Percentiles rank a stretch among this genome's conserved stretches.
Evolutionary conservation across 495 filamentous ascomycete genomes (phyloP).

Genomic region (Opeltia flavorubescens): DNA sequence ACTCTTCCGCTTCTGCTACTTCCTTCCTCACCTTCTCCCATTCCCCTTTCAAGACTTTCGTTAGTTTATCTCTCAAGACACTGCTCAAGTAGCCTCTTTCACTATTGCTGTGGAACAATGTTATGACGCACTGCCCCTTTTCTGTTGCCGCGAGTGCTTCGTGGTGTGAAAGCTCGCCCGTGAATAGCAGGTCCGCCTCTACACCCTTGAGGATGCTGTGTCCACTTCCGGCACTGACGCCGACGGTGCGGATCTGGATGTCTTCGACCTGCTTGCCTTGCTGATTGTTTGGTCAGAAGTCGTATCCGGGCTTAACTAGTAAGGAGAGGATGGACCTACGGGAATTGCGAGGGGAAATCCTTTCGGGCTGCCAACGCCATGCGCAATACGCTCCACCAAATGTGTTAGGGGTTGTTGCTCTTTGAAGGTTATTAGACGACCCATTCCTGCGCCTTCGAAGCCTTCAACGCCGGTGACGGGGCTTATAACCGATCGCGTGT

Average conservation of each 20-base stretch:
- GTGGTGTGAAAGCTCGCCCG: slow-evolving; percentile 88
- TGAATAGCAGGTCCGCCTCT: slow-evolving; percentile 62
- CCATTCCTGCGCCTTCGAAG: slow-evolving; percentile 61
- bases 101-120: slow-evolving; percentile 81
- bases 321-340: neutral
- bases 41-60: slow-evolving; percentile 36
- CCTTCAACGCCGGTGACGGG: slow-evolving; percentile 26
- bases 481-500: slow-evolving; percentile 39
- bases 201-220: slow-evolving; percentile 55
- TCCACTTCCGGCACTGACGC: slow-evolving; percentile 77
- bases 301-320: neutral
- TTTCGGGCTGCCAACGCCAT: slow-evolving; percentile 44
- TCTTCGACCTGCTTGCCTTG: slow-evolving; percentile 36
- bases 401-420: slow-evolving; percentile 41
- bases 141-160: slow-evolving; percentile 76
- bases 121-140: slow-evolving; percentile 71
- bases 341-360: slow-evolving; percentile 58
- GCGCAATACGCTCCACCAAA: slow-evolving; percentile 48
- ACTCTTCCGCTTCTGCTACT: slow-evolving; percentile 18
- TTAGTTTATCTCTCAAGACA: slow-evolving; percentile 53
- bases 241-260: slow-evolving; percentile 42
- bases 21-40: slow-evolving; percentile 34
- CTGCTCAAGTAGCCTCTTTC: slow-evolving; percentile 67
- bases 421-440: slow-evolving; percentile 53
- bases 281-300: neutral